Evolutionary conservation across 1,284 basidiomycete genomes (phyloP).

Genomic region (Ceratobasidium sp.): DNA sequence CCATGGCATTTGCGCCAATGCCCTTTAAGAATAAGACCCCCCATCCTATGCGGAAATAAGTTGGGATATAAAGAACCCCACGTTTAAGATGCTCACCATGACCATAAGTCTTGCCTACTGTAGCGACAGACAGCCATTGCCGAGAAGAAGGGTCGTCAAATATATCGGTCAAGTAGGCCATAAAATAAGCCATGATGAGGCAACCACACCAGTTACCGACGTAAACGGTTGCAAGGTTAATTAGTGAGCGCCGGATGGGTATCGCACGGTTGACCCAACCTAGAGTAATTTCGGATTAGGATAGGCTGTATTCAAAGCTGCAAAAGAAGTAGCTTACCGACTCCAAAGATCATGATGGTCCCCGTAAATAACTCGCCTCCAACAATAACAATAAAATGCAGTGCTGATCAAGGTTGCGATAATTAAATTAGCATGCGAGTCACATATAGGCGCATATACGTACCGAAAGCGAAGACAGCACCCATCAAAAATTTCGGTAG

Average conservation of each 20-base stretch:
- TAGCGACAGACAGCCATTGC: slow-evolving; percentile 33
- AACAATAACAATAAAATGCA: slow-evolving; percentile 36
- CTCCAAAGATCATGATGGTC: slow-evolving; percentile 42
- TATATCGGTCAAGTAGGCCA: slow-evolving; percentile 41
- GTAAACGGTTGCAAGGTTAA: slow-evolving; percentile 42
- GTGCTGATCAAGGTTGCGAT: not conserved
- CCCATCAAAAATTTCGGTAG: slow-evolving; percentile 42
- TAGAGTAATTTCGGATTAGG: not conserved
- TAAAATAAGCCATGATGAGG: slow-evolving; percentile 41
- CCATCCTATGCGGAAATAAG: not conserved
- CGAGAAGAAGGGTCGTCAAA: slow-evolving; percentile 38
- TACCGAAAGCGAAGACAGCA: slow-evolving; percentile 41
- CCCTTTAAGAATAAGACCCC: slow-evolving; percentile 38
- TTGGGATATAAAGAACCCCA: slow-evolving; percentile 7
- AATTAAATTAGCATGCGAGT: not conserved
- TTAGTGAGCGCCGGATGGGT: slow-evolving; percentile 16
- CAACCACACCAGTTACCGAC: slow-evolving; percentile 42
- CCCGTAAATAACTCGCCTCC: slow-evolving; percentile 43
- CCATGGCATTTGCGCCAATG: slow-evolving; percentile 41
- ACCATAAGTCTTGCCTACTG: slow-evolving; percentile 30
- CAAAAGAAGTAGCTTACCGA: slow-evolving; percentile 38
- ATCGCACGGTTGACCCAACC: slow-evolving; percentile 22
- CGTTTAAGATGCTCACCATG: slow-evolving; percentile 10
- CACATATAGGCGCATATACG: slow-evolving; percentile 25
- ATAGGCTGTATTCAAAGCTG: not conserved